Percentiles rank a stretch among this genome's conserved stretches.
Evolutionary conservation across 2,329 filamentous ascomycete genomes (phyloP).

Genomic region (Triangularia verruculosa): DNA sequence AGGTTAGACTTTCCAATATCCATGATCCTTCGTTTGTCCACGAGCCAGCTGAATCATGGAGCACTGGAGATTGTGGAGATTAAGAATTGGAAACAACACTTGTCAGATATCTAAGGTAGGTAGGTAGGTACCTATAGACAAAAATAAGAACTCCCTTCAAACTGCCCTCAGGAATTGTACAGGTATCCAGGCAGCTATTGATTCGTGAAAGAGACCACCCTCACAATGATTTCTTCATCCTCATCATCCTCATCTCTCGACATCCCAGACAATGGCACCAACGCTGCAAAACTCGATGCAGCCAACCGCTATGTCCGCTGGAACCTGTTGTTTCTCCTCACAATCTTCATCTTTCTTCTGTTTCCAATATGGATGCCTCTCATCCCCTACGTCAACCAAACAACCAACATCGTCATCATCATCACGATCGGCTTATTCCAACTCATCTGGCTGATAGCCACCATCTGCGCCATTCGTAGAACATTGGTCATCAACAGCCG

Average conservation of each 20-base stretch:
- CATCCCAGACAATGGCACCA: neutral
- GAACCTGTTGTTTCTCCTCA: conserved; percentile 13
- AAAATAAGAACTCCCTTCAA: neutral
- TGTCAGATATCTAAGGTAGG: neutral
- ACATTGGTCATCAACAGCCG: conserved; percentile 12
- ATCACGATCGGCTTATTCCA: conserved; percentile 15
- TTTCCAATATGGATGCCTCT: conserved; percentile 18
- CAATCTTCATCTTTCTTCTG: conserved; percentile 13
- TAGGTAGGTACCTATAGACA: neutral
- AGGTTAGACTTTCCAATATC: too few relatives aligned
- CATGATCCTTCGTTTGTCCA: neutral
- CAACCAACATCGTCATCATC: conserved; percentile 16
- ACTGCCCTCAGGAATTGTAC: neutral
- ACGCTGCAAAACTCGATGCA: conserved; percentile 14
- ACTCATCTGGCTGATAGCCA: conserved; percentile 15
- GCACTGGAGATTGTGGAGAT: neutral
- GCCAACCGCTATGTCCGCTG: conserved; percentile 14
- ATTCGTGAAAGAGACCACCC: neutral
- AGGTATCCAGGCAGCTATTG: neutral
- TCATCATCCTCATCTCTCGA: neutral
- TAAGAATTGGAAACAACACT: neutral
- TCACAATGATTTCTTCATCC: neutral
- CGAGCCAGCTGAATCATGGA: neutral
- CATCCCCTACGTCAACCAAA: conserved; percentile 14
- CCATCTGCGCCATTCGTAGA: conserved; percentile 17